These are phyloP conservation scores for Verbena officinalis DNA, from an alignment of 257 asterid genomes.

Conservation along the genomic window DNA sequence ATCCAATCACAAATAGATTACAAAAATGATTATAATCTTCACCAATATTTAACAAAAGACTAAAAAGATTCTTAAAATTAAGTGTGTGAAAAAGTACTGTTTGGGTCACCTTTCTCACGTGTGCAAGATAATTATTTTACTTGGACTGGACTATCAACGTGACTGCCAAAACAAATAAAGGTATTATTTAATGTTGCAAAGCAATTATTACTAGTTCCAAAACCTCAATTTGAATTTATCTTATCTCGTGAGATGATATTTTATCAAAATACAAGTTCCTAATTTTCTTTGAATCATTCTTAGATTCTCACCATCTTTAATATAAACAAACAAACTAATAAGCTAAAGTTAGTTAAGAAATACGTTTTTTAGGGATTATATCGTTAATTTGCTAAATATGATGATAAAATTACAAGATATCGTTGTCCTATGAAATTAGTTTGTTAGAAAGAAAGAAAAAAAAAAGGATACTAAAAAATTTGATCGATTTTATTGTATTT, in stretches of 20 bases:
- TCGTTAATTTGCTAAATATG: neutral
- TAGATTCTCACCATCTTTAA: no score
- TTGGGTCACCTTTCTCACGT: neutral
- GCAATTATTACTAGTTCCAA: neutral
- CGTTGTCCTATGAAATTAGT: no score
- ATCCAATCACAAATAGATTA: no score
- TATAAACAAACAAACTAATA: neutral
- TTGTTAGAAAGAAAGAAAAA: no score
- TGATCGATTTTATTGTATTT: no score
- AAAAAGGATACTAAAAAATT: no score
- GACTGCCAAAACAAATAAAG: neutral
- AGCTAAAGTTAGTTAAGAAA: neutral
- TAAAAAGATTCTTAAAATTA: neutral
- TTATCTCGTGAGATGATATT: slow-evolving; percentile 4
- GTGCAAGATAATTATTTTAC: neutral
- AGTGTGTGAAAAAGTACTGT: neutral
- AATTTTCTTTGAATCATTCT: no score
- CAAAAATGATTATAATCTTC: no score
- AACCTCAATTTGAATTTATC: neutral
- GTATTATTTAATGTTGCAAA: neutral
- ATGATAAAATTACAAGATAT: neutral
- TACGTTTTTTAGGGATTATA: neutral
- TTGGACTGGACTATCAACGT: neutral
- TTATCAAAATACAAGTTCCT: neutral
- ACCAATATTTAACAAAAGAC: neutral